These are phyloP conservation scores for Azolla pinnata DNA, from an alignment of 75 land plant species.

Conservation along the genomic window DNA sequence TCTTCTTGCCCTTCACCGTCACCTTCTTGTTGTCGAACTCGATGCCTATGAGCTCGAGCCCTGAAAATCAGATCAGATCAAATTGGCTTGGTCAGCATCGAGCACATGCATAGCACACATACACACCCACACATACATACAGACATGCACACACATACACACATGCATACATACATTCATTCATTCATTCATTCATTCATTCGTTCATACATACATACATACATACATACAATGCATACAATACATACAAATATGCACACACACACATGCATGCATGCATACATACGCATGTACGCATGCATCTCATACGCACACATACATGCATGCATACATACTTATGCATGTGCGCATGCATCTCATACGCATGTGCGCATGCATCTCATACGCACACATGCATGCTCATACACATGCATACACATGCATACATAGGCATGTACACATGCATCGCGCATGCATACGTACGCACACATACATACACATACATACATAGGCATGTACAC, in stretches of 20 bases:
- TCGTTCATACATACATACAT: not conserved
- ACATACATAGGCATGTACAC: not conserved
- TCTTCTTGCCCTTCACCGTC: no score
- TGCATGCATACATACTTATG: not conserved
- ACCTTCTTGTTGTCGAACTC: no score
- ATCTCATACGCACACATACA: not conserved
- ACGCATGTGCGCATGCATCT: not conserved
- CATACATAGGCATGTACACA: not conserved
- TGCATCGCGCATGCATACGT: not conserved
- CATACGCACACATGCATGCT: not conserved
- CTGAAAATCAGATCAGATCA: not conserved
- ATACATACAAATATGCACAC: not conserved
- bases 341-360: not conserved
- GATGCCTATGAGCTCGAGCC: not conserved
- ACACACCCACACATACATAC: not conserved
- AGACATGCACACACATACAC: not conserved
- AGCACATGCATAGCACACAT: not conserved
- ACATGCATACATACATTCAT: no score
- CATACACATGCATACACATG: conserved; percentile 1
- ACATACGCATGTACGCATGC: not conserved
- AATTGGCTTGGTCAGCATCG: not conserved
- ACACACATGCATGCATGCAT: not conserved
- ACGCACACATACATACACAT: not conserved
- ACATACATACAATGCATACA: not conserved
- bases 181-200: not conserved